Evolutionary conservation across 768 basidiomycete genomes (phyloP), one percentile per base, ranked within the genome.

Genomic region (Fistulinella prunicolor): DNA sequence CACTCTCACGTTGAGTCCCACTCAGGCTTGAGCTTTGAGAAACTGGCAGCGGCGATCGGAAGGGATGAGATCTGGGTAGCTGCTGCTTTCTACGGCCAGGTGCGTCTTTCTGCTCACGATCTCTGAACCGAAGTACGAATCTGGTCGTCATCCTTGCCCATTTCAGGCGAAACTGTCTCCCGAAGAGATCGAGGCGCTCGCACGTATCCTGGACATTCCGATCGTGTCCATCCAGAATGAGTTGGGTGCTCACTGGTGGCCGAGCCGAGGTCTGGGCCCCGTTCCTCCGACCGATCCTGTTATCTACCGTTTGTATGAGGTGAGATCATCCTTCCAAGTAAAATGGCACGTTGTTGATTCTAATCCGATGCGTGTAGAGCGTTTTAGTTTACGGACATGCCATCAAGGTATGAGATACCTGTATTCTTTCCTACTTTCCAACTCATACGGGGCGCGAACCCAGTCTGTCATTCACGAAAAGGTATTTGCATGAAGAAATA

Each of bases 1-100:
- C 17, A 23, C 9, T 35, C 42, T 38, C 44, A 23, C 30, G 38
- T 29, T 46, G 45, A 51, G 21, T 19, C 34, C 22, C 24, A 5
- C 29, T 22, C 38, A 86, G 85, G 82, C 14, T 55, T 84, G 51
- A 82, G 83, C 13, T 92, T 90, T 52, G 86, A 82, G 47, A 70
- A 78, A 32, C 79, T 92, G 54, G 87, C 77, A 10, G 71, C 82
- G 49, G 73, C 71, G 7, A 76, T 92, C 44, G 80, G 76, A 20
- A 82, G 76, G 62, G 85, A 89, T 61, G 89, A 92, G 59, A 75
- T 91, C 21, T 92, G 87, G 86, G 75, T 90, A 21, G 89, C 89
- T 3, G 80, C 89, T 6, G 81, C 82, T 40, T 87, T 92, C 67
- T 89, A 89, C 56, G 89, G 83, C 7, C 89, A 90, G 72, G 86